phyloP scores from a whole-genome alignment of 805 yeast genomes.

The Kodamaea kakaduensis region DNA sequence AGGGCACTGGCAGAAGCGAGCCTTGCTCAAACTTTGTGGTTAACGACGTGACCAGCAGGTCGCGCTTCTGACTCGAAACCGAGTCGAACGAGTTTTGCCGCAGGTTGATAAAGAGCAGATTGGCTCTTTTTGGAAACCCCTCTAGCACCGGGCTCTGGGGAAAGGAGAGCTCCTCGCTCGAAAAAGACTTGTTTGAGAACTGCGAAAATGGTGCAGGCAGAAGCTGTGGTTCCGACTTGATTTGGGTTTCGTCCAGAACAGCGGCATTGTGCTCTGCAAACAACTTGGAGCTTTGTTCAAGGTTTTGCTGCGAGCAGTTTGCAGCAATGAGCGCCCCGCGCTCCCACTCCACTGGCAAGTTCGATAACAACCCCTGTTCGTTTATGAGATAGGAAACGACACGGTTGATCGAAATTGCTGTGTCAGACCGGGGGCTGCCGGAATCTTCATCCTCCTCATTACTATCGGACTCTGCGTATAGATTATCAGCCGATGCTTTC shows the following conservation, averaged over 20 bases:
- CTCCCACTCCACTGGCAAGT: conserved; percentile 44
- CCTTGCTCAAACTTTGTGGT: conserved; percentile 1
- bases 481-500: conserved; percentile 5
- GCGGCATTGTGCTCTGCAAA: conserved; percentile 30
- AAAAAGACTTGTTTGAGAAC: conserved; percentile 3
- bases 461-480: conserved; percentile 4
- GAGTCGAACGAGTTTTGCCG: conserved; percentile 8
- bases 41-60: conserved; percentile 4
- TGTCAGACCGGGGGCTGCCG: conserved; percentile 10
- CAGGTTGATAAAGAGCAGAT: conserved; percentile 15
- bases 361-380: conserved; percentile 36
- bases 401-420: conserved; percentile 42
- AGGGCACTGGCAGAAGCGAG: conserved; percentile 1
- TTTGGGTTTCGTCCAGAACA: conserved; percentile 7
- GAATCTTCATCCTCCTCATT: conserved; percentile 5
- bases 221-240: conserved; percentile 2
- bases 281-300: conserved; percentile 23
- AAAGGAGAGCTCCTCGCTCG: conserved; percentile 6
- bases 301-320: conserved; percentile 22
- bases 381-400: conserved; percentile 42
- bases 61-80: conserved; percentile 6
- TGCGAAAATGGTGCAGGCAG: not conserved
- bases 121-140: conserved; percentile 14
- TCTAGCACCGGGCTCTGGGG: conserved; percentile 9
- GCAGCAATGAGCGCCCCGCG: conserved; percentile 42